These are phyloP conservation scores for Sporothrix protearum DNA, from an alignment of 2,329 filamentous ascomycete species.

Conservation along the genomic window DNA sequence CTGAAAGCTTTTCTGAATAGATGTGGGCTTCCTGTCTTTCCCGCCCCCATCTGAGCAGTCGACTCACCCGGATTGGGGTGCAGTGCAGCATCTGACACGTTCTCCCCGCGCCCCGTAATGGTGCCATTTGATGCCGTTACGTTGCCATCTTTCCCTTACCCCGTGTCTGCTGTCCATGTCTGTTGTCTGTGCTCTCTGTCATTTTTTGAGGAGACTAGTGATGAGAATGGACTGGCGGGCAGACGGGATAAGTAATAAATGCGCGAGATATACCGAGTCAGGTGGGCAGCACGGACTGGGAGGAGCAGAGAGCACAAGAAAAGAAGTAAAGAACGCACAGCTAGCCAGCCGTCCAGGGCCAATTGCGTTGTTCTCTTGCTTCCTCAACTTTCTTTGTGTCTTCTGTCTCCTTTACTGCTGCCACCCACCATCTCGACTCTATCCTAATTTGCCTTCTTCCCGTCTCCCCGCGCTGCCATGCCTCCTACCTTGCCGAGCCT, in stretches of 20 bases:
- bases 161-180: not conserved
- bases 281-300: not conserved
- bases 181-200: not conserved
- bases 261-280: not conserved
- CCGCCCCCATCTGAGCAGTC: not conserved
- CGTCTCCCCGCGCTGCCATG: conserved; percentile 8
- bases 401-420: not conserved
- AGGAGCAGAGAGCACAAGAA: not conserved
- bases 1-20: not conserved
- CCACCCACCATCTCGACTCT: not conserved
- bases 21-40: not conserved
- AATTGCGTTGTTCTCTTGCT: not conserved
- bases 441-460: conserved; percentile 3
- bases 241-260: not conserved
- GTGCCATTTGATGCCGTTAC: not conserved
- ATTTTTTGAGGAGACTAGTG: not conserved
- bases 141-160: not conserved
- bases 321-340: not conserved
- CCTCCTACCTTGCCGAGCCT: no score
- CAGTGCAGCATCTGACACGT: not conserved
- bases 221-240: not conserved
- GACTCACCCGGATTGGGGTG: conserved; percentile 19
- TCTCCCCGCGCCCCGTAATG: not conserved
- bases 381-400: not conserved
- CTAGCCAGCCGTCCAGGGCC: not conserved